Conservation (phyloP, 2,329 filamentous ascomycete genomes). For the Ophiostoma ulmi region DNA sequence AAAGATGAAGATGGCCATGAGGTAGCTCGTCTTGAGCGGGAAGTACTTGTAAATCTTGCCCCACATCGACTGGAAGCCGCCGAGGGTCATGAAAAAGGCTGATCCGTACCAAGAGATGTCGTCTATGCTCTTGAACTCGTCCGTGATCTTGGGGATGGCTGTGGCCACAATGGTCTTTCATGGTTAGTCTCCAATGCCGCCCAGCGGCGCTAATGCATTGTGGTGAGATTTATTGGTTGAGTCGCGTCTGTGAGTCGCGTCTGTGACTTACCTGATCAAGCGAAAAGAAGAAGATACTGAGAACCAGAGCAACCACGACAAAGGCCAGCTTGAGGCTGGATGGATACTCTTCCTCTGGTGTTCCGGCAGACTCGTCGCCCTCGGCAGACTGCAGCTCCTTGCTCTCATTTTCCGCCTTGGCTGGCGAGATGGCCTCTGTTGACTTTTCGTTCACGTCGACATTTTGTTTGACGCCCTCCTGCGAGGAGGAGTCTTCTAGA, state of each 20-base stretch:
- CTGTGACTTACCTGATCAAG: not conserved
- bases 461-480: not conserved
- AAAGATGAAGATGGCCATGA: constrained; percentile 47
- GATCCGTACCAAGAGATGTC: constrained; percentile 57
- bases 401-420: not conserved
- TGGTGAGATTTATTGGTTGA: not conserved
- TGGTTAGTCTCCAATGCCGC: not conserved
- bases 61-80: constrained; percentile 43
- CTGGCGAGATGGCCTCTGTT: not conserved
- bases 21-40: constrained; percentile 46
- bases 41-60: constrained; percentile 51
- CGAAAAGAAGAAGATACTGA: not conserved
- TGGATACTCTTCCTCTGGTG: not conserved
- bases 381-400: not conserved
- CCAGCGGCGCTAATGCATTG: no score
- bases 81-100: constrained; percentile 48
- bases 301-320: not conserved
- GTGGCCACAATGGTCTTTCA: constrained; percentile 51
- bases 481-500: not conserved
- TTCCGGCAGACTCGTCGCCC: not conserved
- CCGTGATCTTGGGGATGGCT: constrained; percentile 53
- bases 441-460: not conserved
- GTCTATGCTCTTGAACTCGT: constrained; percentile 47
- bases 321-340: not conserved
- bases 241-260: not conserved